Conservation (phyloP, 768 basidiomycete genomes). For the Candolleomyces eurysporus region DNA sequence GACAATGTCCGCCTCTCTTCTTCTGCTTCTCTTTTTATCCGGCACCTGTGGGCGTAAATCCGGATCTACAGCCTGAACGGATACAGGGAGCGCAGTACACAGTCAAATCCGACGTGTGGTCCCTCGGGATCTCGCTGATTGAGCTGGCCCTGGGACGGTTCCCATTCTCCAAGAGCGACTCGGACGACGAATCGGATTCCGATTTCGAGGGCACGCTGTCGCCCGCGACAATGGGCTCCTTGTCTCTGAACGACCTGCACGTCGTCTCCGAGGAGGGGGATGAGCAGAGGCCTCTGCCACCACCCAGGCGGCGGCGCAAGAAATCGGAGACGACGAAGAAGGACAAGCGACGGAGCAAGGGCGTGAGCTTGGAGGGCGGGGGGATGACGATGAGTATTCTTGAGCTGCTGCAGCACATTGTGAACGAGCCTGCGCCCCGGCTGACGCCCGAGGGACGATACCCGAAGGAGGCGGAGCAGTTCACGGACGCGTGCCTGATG, state of each 20-base stretch:
- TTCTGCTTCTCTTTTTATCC: conserved; percentile 9
- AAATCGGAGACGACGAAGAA: conserved; percentile 49
- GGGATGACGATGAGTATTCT: conserved; percentile 98
- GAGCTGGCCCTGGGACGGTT: conserved; percentile 96
- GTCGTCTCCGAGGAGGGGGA: not conserved
- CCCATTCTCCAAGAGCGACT: conserved; percentile 79
- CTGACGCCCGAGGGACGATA: conserved; percentile 70
- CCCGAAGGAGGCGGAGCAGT: conserved; percentile 73
- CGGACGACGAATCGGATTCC: conserved; percentile 36
- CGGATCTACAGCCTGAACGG: conserved; percentile 78
- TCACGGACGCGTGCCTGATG: conserved; percentile 85
- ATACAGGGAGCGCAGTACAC: conserved; percentile 99
- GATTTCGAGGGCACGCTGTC: conserved; percentile 80
- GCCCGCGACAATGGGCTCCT: conserved; percentile 59
- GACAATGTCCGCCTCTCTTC: conserved; percentile 6
- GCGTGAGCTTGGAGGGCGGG: conserved; percentile 90
- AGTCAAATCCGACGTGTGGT: conserved; percentile 99
- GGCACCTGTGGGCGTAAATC: not conserved
- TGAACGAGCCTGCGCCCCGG: conserved; percentile 95
- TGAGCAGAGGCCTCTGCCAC: not conserved
- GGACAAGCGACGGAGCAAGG: conserved; percentile 85
- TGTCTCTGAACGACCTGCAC: conserved; percentile 41
- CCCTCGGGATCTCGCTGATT: conserved; percentile 93
- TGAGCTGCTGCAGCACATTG: conserved; percentile 95
- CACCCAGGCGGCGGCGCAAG: conserved; percentile 30